phyloP scores from a whole-genome alignment of 1,284 basidiomycete species.

The Ceratobasidium sp. region DNA sequence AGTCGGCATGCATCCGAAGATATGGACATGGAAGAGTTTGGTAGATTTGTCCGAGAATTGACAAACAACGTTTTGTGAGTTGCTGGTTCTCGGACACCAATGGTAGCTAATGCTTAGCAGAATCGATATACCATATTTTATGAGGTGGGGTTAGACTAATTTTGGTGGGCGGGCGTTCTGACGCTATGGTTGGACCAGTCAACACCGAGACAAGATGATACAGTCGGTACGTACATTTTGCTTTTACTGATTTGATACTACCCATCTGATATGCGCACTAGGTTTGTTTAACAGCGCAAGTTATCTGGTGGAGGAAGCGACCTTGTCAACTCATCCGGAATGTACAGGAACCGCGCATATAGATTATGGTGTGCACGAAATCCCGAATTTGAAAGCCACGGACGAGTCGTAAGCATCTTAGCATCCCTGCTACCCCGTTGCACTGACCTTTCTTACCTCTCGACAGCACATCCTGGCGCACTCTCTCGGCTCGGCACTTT shows the following conservation, averaged over 20 bases:
- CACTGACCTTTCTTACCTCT: not conserved
- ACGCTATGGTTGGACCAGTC: slow-evolving; percentile 52
- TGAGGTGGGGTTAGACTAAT: slow-evolving; percentile 49
- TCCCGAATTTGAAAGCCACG: slow-evolving; percentile 59
- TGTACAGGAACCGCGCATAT: slow-evolving; percentile 51
- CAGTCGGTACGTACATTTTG: slow-evolving; percentile 55
- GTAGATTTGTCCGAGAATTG: slow-evolving; percentile 58
- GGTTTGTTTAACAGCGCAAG: slow-evolving; percentile 51
- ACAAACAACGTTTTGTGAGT: slow-evolving; percentile 61
- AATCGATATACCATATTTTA: slow-evolving; percentile 61
- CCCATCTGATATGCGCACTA: slow-evolving; percentile 6
- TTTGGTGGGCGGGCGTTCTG: not conserved
- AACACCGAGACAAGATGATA: slow-evolving; percentile 63
- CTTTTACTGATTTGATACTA: slow-evolving; percentile 51
- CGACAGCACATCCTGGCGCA: slow-evolving; percentile 56
- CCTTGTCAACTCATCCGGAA: slow-evolving; percentile 52
- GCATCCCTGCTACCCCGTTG: not conserved
- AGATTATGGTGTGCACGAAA: slow-evolving; percentile 64
- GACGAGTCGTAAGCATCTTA: slow-evolving; percentile 55
- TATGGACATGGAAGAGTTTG: not conserved
- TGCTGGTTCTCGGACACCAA: not conserved
- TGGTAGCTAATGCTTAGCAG: slow-evolving; percentile 45
- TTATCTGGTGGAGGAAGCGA: slow-evolving; percentile 43
- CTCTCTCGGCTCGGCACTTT: slow-evolving; percentile 63
- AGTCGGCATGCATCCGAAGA: not conserved